Evolutionary conservation across 192 early-diverging fungal genomes (phyloP).

Genomic region (Coemansia sp.): DNA sequence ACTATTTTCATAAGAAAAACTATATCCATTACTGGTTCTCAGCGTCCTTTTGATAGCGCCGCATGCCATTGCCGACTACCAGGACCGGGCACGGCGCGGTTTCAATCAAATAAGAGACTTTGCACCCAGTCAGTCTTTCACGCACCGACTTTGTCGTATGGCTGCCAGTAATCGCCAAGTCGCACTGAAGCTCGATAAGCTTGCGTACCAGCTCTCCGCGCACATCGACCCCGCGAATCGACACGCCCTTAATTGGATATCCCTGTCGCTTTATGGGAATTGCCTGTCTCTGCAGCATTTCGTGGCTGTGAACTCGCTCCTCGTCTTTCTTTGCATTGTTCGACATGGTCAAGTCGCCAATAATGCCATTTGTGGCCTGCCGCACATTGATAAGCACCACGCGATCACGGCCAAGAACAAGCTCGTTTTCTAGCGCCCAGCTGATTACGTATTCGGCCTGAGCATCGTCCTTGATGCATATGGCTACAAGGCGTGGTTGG

Average conservation of each 20-base stretch:
- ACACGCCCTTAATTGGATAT: conserved; percentile 42
- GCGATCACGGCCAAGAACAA: conserved; percentile 31
- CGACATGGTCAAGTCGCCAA: conserved; percentile 34
- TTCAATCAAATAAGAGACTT: conserved; percentile 23
- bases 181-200: conserved; percentile 46
- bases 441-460: conserved; percentile 22
- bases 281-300: conserved; percentile 27
- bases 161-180: conserved; percentile 26
- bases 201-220: conserved; percentile 51
- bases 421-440: conserved; percentile 40
- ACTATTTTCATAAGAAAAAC: neutral
- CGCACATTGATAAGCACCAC: conserved; percentile 41
- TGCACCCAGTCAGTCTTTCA: conserved; percentile 35
- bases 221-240: conserved; percentile 44
- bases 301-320: conserved; percentile 37
- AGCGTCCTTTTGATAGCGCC: neutral
- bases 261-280: conserved; percentile 35
- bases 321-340: conserved; percentile 31
- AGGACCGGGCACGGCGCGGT: conserved; percentile 44
- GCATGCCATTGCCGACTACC: conserved; percentile 18
- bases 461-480: conserved; percentile 33
- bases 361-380: conserved; percentile 34
- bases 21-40: conserved; percentile 3
- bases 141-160: conserved; percentile 27
- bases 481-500: conserved; percentile 35